Evolutionary conservation across 768 basidiomycete genomes (phyloP), one percentile per base, ranked within the genome.

Genomic region (Kwoniella mangroviensis): DNA sequence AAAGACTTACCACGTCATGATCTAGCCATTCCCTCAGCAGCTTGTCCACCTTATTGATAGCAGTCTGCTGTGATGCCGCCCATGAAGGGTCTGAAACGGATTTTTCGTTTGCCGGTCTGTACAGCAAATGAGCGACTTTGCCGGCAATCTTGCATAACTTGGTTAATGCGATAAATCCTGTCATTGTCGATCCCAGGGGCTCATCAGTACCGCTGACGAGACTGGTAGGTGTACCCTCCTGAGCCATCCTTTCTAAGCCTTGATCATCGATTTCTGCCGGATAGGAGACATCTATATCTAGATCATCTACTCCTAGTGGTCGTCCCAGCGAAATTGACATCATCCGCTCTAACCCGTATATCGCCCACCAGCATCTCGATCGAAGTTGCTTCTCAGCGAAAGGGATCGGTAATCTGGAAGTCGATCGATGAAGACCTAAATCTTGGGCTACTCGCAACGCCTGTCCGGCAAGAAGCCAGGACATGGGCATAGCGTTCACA

Each of bases 341-440:
- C 92, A 94, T 94, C 60, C 78, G 57, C 57, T 78, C 94, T 60
- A 96, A 85, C 26, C 89, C 90, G 78, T 96, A 96, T 28, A 94
- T 92, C 53, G 91, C 89, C 92, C 94, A 95, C 94, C 94, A 95
- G 61, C 94, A 90, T 84, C 94, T 93, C 71, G 90, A 86, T 40
- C 93, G 88, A 0, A 92, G 92, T 83, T 95, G 92, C 83, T 93
- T 95, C 82, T 95, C 92, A 51, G 92, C 87, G 45, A 90, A 85
- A 21, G 88, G 84, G 43, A 94, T 85, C 19, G 86, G 79, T 56
- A 94, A 86, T 55, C 92, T 88, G 61, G 90, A 88, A 4, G 92
- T 91, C 2, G 93, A 93, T 67, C 94, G 91, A 85, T 95, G 94
- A 75, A 96, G 87, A 55, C 94, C 94, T 52, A 95, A 86, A 84